Conservation (phyloP, 2,329 filamentous ascomycete species). For the Knufia fluminis region DNA sequence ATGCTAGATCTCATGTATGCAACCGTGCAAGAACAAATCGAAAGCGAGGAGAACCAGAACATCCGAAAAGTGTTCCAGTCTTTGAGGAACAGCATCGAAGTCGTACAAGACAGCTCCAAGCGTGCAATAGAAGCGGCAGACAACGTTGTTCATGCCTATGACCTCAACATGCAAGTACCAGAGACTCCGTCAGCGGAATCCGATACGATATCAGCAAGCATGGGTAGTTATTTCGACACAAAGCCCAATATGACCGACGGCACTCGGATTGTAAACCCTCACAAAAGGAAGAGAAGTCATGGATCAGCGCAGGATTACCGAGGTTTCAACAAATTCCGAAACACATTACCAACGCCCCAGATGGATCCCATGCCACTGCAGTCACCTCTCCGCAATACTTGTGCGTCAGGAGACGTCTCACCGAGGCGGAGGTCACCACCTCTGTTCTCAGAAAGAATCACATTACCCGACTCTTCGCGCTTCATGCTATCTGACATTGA, state of each 20-base stretch:
- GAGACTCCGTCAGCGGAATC: slow-evolving; percentile 45
- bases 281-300: slow-evolving; percentile 38
- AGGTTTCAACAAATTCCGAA: slow-evolving; percentile 27
- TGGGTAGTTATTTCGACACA: slow-evolving; percentile 25
- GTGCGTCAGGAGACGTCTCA: slow-evolving; percentile 9
- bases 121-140: slow-evolving; percentile 65
- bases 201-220: slow-evolving; percentile 26
- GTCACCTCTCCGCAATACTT: slow-evolving; percentile 24
- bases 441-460: slow-evolving; percentile 10
- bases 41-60: slow-evolving; percentile 42
- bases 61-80: slow-evolving; percentile 50
- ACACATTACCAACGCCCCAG: slow-evolving; percentile 26
- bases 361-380: slow-evolving; percentile 19
- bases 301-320: slow-evolving; percentile 23
- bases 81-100: slow-evolving; percentile 60
- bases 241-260: slow-evolving; percentile 36
- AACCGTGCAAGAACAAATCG: slow-evolving; percentile 57
- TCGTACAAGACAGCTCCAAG: slow-evolving; percentile 63
- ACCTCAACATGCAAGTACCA: slow-evolving; percentile 66
- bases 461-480: slow-evolving; percentile 5
- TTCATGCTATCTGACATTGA: slow-evolving; percentile 16
- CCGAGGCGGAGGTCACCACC: slow-evolving; percentile 12
- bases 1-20: slow-evolving; percentile 71
- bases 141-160: slow-evolving; percentile 66
- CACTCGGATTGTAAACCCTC: slow-evolving; percentile 35